Base-by-base conservation (phyloP, 805 yeast genomes). In the Candida yuanshanica region DNA sequence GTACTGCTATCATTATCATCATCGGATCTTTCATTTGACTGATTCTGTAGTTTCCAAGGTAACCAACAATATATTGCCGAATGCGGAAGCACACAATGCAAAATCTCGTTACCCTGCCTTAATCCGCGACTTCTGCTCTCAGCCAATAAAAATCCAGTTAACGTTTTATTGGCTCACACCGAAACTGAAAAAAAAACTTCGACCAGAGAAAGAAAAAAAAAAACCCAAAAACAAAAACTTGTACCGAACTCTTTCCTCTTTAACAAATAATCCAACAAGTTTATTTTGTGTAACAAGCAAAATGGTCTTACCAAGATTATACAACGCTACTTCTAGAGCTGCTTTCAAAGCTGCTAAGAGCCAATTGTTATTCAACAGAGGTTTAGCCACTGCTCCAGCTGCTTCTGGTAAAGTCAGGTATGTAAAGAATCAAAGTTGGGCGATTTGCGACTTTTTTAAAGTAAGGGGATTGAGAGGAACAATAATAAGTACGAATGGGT, bases 341-440 rank as follows among this genome's bases (percentile, higher is more conserved):
- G 95, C 95, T 62, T 79, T 83, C 71, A 79, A 81, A 70, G 90
- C 91, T 59, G 95, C 89, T 62, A 84, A 80, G 76, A 87, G 89
- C 66, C 81, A 82, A 75, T 75, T 81, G 67, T 54, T 68, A 53
- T 79, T 83, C 70, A 72, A 70, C 74, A 82, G 87, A 71, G 77
- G 80, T 68, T 72, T 81, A 69, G 89, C 90, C 56, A 74, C 88
- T 60, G 83, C 87, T 63, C 81, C 88, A 56, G 77, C 84, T 61
- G 65, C 73, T 45, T 68, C 70, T 62, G 96, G 96, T 79, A 83
- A 84, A 69, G 88, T 88, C 63, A 86, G 86, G 90, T 83, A 80
- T 68, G 90, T 82, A 60, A n/a, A n/a, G n/a, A n/a, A n/a, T n/a
- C n/a, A n/a, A n/a, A n/a, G n/a, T n/a, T n/a, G n/a, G n/a, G n/a